Evolutionary conservation across 352 stramenopile genomes (phyloP).

Genomic region (Phytopythium montanum): DNA sequence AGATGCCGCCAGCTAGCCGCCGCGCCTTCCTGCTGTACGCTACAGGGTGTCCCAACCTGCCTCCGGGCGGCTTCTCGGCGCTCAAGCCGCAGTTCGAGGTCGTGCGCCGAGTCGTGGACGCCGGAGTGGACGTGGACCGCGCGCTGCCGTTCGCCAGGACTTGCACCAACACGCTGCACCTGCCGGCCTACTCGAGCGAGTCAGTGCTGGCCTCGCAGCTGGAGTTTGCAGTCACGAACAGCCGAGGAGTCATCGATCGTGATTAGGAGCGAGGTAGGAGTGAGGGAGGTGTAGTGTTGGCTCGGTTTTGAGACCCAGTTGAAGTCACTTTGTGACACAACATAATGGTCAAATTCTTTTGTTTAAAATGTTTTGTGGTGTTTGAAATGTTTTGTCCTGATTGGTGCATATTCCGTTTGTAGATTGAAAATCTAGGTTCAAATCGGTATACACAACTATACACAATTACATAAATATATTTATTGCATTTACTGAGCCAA

Average conservation of each 20-base stretch:
- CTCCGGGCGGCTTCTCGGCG: slow-evolving; percentile 59
- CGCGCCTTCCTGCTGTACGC: slow-evolving; percentile 78
- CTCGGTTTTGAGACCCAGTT: too few relatives aligned
- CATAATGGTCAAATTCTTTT: too few relatives aligned
- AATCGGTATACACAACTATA: too few relatives aligned
- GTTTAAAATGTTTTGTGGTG: too few relatives aligned
- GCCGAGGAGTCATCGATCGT: slow-evolving; percentile 81
- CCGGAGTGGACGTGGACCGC: slow-evolving; percentile 57
- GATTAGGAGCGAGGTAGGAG: too few relatives aligned
- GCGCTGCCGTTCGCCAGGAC: slow-evolving; percentile 80
- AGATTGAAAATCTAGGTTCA: too few relatives aligned
- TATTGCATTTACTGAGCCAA: too few relatives aligned
- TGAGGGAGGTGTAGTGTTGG: too few relatives aligned
- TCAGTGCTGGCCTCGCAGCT: slow-evolving; percentile 56
- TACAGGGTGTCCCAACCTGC: slow-evolving; percentile 79
- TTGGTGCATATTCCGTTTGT: too few relatives aligned
- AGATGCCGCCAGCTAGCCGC: slow-evolving; percentile 54
- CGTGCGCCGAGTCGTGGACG: slow-evolving; percentile 71
- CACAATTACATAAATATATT: too few relatives aligned
- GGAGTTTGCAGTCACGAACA: slow-evolving; percentile 73
- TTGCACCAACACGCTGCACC: slow-evolving; percentile 83
- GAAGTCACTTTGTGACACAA: too few relatives aligned
- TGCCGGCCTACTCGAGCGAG: slow-evolving; percentile 80
- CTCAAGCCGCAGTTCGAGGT: slow-evolving; percentile 80
- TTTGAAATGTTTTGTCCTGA: too few relatives aligned